phyloP scores from a whole-genome alignment of 73 alveolate genomes.

The Uronychia setigera region DNA sequence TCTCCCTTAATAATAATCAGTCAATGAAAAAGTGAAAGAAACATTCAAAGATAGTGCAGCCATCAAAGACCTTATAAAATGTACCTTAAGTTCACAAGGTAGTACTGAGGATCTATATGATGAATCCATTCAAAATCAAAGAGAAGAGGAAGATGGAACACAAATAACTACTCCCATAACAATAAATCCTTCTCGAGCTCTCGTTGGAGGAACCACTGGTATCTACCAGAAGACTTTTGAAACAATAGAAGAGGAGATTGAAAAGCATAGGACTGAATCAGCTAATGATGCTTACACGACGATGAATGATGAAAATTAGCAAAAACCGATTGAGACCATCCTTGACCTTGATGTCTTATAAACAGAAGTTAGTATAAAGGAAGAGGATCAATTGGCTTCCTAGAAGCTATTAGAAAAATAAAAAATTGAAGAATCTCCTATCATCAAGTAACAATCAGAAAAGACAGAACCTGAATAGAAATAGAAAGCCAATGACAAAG shows the following conservation, averaged over 20 bases:
- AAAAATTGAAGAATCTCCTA: slow-evolving; percentile 55
- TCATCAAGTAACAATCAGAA: slow-evolving; percentile 66
- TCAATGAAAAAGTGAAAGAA: neutral
- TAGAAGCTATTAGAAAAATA: slow-evolving; percentile 38
- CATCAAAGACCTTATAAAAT: too few relatives aligned
- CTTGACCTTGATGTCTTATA: too few relatives aligned
- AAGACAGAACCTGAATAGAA: slow-evolving; percentile 42
- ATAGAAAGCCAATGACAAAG: slow-evolving; percentile 20
- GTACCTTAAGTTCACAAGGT: slow-evolving; percentile 22
- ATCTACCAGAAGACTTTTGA: too few relatives aligned
- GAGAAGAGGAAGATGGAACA: slow-evolving; percentile 6
- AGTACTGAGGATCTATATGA: neutral
- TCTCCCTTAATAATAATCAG: too few relatives aligned
- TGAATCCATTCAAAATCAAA: neutral
- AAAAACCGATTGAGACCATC: too few relatives aligned
- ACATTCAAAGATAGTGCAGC: too few relatives aligned
- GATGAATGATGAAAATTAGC: too few relatives aligned
- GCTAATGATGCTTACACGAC: too few relatives aligned
- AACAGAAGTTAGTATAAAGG: slow-evolving; percentile 25
- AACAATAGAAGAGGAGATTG: too few relatives aligned
- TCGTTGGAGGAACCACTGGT: too few relatives aligned
- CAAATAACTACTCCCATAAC: neutral
- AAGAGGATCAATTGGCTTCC: slow-evolving; percentile 20
- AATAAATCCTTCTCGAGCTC: too few relatives aligned
- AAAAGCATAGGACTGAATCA: too few relatives aligned